Evolutionary conservation across 2,329 filamentous ascomycete species (phyloP).

Genomic region (Trichoderma simmonsii): DNA sequence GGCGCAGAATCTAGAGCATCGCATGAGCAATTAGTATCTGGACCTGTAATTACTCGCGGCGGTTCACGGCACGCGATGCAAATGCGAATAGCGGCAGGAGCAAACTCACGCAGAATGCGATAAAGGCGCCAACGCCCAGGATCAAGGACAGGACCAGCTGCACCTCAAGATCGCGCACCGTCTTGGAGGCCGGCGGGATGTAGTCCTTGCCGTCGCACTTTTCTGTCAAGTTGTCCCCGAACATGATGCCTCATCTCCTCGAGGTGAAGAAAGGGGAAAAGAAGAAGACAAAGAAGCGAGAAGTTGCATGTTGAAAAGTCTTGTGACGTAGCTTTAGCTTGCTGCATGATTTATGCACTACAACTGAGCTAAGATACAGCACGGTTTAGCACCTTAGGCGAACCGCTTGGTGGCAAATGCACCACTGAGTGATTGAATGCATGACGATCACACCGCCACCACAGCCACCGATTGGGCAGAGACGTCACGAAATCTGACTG

Average conservation of each 20-base stretch:
- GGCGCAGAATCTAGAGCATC: conserved; percentile 67
- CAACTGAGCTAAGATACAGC: neutral
- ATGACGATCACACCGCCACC: conserved; percentile 10
- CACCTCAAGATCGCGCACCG: conserved; percentile 48
- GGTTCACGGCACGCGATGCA: neutral
- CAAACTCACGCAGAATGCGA: conserved; percentile 68
- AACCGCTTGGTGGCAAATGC: neutral
- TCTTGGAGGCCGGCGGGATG: conserved; percentile 27
- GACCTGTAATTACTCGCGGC: neutral
- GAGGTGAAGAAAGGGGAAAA: neutral
- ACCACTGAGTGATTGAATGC: neutral
- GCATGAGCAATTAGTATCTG: neutral
- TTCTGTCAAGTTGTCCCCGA: conserved; percentile 20
- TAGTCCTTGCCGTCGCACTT: conserved; percentile 26
- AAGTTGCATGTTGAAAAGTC: neutral
- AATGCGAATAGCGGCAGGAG: neutral
- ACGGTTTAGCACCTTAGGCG: neutral
- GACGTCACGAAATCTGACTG: neutral
- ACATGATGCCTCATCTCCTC: conserved; percentile 18
- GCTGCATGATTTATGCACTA: conserved; percentile 12
- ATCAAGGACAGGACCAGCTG: conserved; percentile 71
- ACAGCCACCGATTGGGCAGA: neutral
- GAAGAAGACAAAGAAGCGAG: neutral
- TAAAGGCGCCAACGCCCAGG: conserved; percentile 67
- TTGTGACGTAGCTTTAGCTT: conserved; percentile 13